Evolutionary conservation across 2,329 filamentous ascomycete genomes (phyloP).

Genomic region (Hypoxylon sp.): DNA sequence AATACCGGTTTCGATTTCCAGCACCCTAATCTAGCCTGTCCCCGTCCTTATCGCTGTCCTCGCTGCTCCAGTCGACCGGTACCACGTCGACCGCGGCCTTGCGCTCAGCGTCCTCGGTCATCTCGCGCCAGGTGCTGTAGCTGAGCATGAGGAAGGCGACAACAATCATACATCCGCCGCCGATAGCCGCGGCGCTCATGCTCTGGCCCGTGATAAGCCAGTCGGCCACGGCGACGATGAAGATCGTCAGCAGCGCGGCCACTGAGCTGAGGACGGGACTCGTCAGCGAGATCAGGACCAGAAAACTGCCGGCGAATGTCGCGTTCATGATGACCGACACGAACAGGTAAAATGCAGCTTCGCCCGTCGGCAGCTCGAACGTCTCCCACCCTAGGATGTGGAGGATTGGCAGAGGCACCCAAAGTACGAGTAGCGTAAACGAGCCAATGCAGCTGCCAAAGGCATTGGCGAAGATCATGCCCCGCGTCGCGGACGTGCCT

Average conservation of each 20-base stretch:
- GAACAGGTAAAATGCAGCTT: conserved; percentile 82
- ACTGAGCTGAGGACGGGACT: conserved; percentile 93
- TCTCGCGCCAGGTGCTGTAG: conserved; percentile 93
- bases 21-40: conserved; percentile 33
- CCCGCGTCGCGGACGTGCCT: conserved; percentile 83
- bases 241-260: conserved; percentile 93
- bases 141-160: conserved; percentile 86
- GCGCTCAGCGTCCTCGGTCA: conserved; percentile 82
- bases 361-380: conserved; percentile 83
- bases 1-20: background rate
- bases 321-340: conserved; percentile 89
- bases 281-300: conserved; percentile 92
- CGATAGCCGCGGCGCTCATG: conserved; percentile 78
- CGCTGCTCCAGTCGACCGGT: conserved; percentile 58
- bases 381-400: conserved; percentile 82
- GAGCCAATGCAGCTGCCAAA: conserved; percentile 88
- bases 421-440: conserved; percentile 88
- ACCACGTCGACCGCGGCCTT: conserved; percentile 55
- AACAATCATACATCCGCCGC: conserved; percentile 89
- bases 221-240: conserved; percentile 93
- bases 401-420: conserved; percentile 89
- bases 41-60: conserved; percentile 60
- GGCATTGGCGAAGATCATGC: conserved; percentile 94
- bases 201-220: conserved; percentile 85
- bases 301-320: conserved; percentile 90